phyloP scores from a whole-genome alignment of 176 grass and related monocot genomes.

The Tuctoria greenei region DNA sequence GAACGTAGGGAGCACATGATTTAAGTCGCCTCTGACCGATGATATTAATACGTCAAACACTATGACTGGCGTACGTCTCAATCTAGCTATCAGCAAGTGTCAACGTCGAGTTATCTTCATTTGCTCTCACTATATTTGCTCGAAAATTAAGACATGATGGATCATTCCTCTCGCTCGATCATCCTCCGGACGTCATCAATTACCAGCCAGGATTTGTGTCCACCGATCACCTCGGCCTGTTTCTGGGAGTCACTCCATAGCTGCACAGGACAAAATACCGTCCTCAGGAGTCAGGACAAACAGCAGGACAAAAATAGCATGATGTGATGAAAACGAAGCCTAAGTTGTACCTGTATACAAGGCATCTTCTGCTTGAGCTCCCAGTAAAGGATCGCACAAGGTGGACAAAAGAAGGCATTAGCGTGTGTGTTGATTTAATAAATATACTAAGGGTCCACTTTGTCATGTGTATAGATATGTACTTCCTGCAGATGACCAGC shows the following conservation, averaged over 20 bases:
- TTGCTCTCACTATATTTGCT: no score
- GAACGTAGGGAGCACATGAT: neutral
- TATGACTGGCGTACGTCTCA: neutral
- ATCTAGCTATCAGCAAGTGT: neutral
- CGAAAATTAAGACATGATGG: no score
- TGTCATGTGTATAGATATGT: conserved; percentile 10
- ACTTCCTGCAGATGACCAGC: conserved; percentile 32
- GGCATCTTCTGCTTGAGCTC: conserved; percentile 86
- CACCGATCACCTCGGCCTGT: conserved; percentile 69
- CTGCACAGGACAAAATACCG: conserved; percentile 46
- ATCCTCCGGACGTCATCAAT: conserved; percentile 70
- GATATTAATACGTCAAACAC: neutral
- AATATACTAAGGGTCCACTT: conserved; percentile 29
- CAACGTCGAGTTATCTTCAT: conserved; percentile 5
- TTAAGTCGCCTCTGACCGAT: neutral
- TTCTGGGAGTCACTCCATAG: conserved; percentile 62
- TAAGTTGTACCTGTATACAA: conserved; percentile 74
- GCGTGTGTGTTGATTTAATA: conserved; percentile 22
- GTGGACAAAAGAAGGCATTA: conserved; percentile 47
- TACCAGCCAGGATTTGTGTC: conserved; percentile 75
- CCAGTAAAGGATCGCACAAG: conserved; percentile 26
- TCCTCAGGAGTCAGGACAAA: no score
- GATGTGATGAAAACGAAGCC: conserved; percentile 38
- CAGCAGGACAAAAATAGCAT: no score
- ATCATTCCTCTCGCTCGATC: conserved; percentile 78